Percentiles rank a stretch among this genome's conserved stretches.
These are phyloP conservation scores for Oidiodendron maius DNA, from an alignment of 495 filamentous ascomycete genomes.

Conservation along the genomic window DNA sequence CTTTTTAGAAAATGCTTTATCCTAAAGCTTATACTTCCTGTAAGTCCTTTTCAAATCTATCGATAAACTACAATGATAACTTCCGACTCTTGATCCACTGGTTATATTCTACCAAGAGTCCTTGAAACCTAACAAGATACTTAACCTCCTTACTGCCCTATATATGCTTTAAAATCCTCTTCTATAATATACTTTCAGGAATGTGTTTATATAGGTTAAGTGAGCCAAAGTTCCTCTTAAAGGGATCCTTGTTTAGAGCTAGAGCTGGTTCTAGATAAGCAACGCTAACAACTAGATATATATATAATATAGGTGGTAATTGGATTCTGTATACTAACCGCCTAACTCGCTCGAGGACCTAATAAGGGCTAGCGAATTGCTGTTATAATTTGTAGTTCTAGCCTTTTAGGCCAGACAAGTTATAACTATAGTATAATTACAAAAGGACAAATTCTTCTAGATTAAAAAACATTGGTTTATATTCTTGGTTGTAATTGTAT, in stretches of 20 bases:
- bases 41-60: no score
- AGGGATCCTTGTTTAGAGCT: neutral
- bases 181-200: neutral
- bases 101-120: neutral
- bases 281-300: neutral
- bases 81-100: neutral
- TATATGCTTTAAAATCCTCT: neutral
- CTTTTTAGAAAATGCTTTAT: neutral
- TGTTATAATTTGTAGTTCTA: neutral
- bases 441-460: neutral
- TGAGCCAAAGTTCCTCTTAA: neutral
- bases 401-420: neutral
- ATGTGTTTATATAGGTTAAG: neutral
- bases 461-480: neutral
- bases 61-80: neutral
- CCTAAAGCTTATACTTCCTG: no score
- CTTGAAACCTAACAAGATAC: neutral
- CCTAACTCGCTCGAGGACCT: neutral
- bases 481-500: neutral
- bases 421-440: no score
- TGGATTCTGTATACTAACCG: neutral
- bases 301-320: neutral
- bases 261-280: neutral
- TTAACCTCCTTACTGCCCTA: neutral
- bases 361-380: neutral